A percentile compares a stretch with the other conserved stretches of the same genome.
Evolutionary conservation across 1,139 yeast species (phyloP).

Genomic region (Nematodospora anomalae): DNA sequence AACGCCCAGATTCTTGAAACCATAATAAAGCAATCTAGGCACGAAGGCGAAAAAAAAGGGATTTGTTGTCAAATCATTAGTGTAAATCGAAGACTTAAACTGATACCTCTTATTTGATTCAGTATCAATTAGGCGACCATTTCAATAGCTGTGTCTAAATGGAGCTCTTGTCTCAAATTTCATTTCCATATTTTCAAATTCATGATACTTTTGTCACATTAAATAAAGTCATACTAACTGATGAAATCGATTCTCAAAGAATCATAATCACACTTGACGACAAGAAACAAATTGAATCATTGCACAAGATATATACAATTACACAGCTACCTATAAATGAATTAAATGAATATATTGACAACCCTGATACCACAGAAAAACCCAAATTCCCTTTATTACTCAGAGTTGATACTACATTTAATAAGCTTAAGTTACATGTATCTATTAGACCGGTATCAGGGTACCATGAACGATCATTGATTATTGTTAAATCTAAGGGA

Average conservation of each 20-base stretch:
- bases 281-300: conserved; percentile 17
- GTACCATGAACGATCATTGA: conserved; percentile 19
- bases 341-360: conserved; percentile 28
- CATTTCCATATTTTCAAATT: conserved; percentile 28
- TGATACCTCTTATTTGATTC: too few relatives aligned
- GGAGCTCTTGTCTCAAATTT: conserved; percentile 16
- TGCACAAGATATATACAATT: conserved; percentile 17
- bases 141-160: conserved; percentile 3
- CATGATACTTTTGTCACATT: conserved; percentile 19
- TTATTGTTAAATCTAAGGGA: conserved; percentile 27
- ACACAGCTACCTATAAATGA: conserved; percentile 16
- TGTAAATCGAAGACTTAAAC: too few relatives aligned
- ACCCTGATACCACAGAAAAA: conserved; percentile 15
- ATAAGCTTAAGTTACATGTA: conserved; percentile 29
- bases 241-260: conserved; percentile 23
- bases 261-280: conserved; percentile 21
- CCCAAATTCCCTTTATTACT: conserved; percentile 28
- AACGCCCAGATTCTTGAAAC: too few relatives aligned
- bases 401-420: conserved; percentile 22
- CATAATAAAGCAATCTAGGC: too few relatives aligned
- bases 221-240: conserved; percentile 25
- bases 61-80: too few relatives aligned
- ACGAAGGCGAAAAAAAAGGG: too few relatives aligned
- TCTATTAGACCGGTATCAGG: conserved; percentile 19
- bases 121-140: too few relatives aligned